Evolutionary conservation across 2,329 filamentous ascomycete species (phyloP).

Genomic region (Capronia epimyces): DNA sequence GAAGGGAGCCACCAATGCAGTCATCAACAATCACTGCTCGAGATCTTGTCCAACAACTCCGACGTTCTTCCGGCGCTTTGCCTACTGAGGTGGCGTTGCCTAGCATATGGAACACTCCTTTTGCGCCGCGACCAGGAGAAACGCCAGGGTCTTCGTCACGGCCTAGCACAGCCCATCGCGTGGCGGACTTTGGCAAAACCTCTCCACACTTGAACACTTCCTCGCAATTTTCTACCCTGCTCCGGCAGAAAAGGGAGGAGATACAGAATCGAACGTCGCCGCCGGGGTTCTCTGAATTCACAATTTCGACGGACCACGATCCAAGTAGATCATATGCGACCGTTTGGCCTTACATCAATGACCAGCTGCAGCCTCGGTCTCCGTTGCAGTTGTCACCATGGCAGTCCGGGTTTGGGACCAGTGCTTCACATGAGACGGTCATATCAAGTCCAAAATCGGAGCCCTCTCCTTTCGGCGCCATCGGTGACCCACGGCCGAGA

Average conservation of each 20-base stretch:
- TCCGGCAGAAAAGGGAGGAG: constrained; percentile 13
- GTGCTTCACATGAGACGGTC: constrained; percentile 2
- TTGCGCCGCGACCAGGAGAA: constrained; percentile 42
- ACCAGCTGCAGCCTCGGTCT: constrained; percentile 5
- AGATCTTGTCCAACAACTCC: constrained; percentile 23
- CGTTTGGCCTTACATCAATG: constrained; percentile 6
- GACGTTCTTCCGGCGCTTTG: constrained; percentile 14
- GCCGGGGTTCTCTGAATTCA: constrained; percentile 10
- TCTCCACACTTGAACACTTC: constrained; percentile 6
- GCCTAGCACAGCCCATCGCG: constrained; percentile 29
- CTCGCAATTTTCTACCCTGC: constrained; percentile 11
- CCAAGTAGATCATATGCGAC: constrained; percentile 4
- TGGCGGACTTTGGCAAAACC: background rate
- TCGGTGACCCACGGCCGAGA: constrained; percentile 35
- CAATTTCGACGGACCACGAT: constrained; percentile 14
- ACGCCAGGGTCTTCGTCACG: constrained; percentile 36
- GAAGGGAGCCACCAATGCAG: constrained; percentile 1
- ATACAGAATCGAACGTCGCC: constrained; percentile 23
- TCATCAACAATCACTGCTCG: constrained; percentile 12
- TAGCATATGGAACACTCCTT: constrained; percentile 43
- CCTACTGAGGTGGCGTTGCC: constrained; percentile 31
- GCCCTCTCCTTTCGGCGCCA: constrained; percentile 34
- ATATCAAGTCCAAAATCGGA: constrained; percentile 9
- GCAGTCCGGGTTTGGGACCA: constrained; percentile 1
- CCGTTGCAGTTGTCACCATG: constrained; percentile 16